Conservation (phyloP, 352 stramenopile species). For the Pythium dissotocum region DNA sequence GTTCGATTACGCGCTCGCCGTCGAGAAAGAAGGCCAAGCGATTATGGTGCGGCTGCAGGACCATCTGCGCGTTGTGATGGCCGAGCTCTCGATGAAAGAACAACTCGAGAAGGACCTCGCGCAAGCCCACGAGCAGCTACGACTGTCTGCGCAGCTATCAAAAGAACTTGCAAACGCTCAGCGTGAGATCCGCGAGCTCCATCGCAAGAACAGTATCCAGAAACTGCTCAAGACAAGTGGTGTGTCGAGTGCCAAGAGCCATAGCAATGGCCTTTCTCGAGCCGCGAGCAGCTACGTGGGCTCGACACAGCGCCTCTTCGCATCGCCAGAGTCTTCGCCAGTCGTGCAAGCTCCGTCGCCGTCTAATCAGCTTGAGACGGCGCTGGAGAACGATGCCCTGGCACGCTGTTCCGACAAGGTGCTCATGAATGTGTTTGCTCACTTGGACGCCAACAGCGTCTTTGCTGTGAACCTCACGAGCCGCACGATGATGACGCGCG, state of each 20-base stretch:
- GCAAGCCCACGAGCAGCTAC: constrained; percentile 58
- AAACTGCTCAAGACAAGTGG: constrained; percentile 45
- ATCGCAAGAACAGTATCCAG: constrained; percentile 70
- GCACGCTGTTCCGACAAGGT: constrained; percentile 49
- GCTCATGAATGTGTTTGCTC: constrained; percentile 67
- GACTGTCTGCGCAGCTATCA: constrained; percentile 49
- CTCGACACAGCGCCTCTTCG: neutral
- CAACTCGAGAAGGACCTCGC: constrained; percentile 65
- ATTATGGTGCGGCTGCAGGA: constrained; percentile 47
- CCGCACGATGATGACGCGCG: constrained; percentile 47
- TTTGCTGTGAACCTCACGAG: constrained; percentile 67
- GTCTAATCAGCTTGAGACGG: constrained; percentile 18
- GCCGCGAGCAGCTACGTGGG: constrained; percentile 1
- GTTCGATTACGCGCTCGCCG: constrained; percentile 48
- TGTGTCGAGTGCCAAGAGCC: constrained; percentile 3
- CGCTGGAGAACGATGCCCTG: constrained; percentile 26
- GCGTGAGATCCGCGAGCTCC: constrained; percentile 73
- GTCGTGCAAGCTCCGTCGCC: neutral
- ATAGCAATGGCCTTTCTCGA: constrained; percentile 11
- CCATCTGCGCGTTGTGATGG: constrained; percentile 52
- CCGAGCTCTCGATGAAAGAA: constrained; percentile 70
- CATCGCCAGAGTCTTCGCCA: neutral
- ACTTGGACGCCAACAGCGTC: constrained; percentile 72
- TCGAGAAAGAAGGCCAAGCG: constrained; percentile 51
- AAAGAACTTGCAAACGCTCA: constrained; percentile 71